phyloP scores from a whole-genome alignment of 345 rosid species.

The Erodium maritimum region DNA sequence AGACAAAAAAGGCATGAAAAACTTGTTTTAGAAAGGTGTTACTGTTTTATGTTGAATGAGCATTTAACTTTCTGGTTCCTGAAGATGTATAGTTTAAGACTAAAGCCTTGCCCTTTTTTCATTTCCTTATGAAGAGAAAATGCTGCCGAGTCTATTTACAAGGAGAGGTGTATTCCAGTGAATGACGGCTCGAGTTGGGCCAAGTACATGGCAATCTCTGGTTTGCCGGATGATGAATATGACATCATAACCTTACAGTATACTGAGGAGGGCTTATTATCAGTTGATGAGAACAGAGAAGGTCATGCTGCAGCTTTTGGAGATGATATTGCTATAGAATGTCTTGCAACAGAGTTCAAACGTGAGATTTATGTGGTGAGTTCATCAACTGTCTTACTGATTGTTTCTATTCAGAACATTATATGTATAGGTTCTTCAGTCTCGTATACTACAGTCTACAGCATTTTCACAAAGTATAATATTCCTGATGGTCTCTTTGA shows the following conservation, averaged over 20 bases:
- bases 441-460: too few relatives aligned
- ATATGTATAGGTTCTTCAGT: too few relatives aligned
- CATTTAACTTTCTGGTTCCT: background rate
- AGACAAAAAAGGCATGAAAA: too few relatives aligned
- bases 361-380: constrained; percentile 86
- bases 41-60: background rate
- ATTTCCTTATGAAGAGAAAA: constrained; percentile 51
- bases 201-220: constrained; percentile 88
- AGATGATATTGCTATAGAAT: constrained; percentile 95
- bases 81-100: background rate
- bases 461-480: too few relatives aligned
- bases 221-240: constrained; percentile 78
- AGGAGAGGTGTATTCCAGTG: constrained; percentile 83
- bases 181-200: constrained; percentile 81
- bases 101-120: constrained; percentile 11
- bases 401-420: too few relatives aligned
- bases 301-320: constrained; percentile 96
- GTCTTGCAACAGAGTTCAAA: constrained; percentile 91
- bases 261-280: constrained; percentile 85
- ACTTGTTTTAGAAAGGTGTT: background rate
- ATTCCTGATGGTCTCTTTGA: background rate
- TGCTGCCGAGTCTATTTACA: constrained; percentile 88
- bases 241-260: constrained; percentile 86
- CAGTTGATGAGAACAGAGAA: constrained; percentile 70
- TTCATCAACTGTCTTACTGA: background rate